A percentile compares a stretch with the other conserved stretches of the same genome.
phyloP scores from a whole-genome alignment of 1,284 basidiomycete genomes.

The Thecaphora thlaspeos region DNA sequence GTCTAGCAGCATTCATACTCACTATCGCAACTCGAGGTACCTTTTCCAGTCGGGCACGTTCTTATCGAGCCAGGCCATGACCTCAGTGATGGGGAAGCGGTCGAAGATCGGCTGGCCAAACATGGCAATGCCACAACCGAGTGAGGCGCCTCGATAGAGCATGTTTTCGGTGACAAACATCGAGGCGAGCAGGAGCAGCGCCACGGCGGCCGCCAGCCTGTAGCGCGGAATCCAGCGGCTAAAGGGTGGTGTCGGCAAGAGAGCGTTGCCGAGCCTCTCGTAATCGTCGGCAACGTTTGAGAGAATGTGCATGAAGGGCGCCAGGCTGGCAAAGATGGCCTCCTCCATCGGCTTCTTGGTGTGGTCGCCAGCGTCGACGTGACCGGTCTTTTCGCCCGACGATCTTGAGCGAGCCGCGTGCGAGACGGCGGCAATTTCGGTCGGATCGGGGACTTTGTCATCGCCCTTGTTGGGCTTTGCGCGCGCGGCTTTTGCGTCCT shows the following conservation, averaged over 20 bases:
- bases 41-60: constrained; percentile 63
- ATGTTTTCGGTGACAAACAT: constrained; percentile 60
- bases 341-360: constrained; percentile 54
- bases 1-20: no score
- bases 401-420: constrained; percentile 57
- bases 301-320: constrained; percentile 61
- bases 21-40: constrained; percentile 23
- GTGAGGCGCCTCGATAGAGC: constrained; percentile 60
- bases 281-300: constrained; percentile 61
- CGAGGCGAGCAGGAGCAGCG: constrained; percentile 58
- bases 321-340: constrained; percentile 54
- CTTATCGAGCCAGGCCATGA: constrained; percentile 59
- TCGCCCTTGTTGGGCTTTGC: constrained; percentile 22
- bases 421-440: constrained; percentile 49
- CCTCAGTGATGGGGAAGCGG: constrained; percentile 45
- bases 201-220: constrained; percentile 54
- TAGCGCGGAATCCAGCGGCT: constrained; percentile 46
- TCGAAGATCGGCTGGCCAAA: constrained; percentile 64
- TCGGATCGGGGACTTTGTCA: constrained; percentile 57
- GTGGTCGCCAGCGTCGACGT: constrained; percentile 51
- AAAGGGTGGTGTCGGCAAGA: constrained; percentile 60
- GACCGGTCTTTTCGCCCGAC: constrained; percentile 41
- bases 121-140: constrained; percentile 62
- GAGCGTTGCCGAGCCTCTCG: constrained; percentile 60
- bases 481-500: constrained; percentile 7